Base-by-base conservation (phyloP, 345 rosid species). In the Hibiscus mutabilis region DNA sequence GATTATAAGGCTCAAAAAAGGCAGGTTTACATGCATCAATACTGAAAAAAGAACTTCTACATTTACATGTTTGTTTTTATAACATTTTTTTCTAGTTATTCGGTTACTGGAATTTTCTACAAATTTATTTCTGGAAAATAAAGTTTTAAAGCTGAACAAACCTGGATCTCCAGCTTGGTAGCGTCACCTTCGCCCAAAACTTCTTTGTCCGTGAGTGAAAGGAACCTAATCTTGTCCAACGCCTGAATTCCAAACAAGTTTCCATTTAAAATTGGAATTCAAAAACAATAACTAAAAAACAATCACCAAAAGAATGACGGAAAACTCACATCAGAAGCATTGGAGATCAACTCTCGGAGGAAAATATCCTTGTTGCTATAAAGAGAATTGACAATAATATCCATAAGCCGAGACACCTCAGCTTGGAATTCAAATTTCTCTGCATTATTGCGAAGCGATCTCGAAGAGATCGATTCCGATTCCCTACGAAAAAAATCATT, bases 381-480 rank as follows among this genome's bases (percentile, higher is more conserved):
- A 14, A 95, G 97, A 77, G 99, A 95, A 88, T 95, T 95, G 81
- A 95, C 87, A 53, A 95, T 77, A 74, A 95, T 95, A 66, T 92
- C 99, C 99, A 95, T 92, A 49, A 90, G 97, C 87, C 99, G 84
- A 68, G 99, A 95, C 53, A 92, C 99, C 89, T 94, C 98, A 58
- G 98, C 98, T 72, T 94, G 98, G 86, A 94, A 94, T 85, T 92
- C 89, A 79, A 90, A 94, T 80, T 90, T 94, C 89, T 91, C 93
- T 78, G 93, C 97, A 78, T 68, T 85, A 74, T 65, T 78, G 10
- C 98, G 97, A 69, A 94, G 92, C 1, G 93, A 76, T 76, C 85
- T 91, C 84, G 81, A 88, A 31, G 98, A 93, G 75, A 94, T 94
- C 51, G 98, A 94, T 78, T 91, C 98, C 51, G 96, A 73, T 76